Percentiles rank a stretch among this genome's conserved stretches.
Evolutionary conservation across 2,329 filamentous ascomycete genomes (phyloP).

Genomic region (Conoideocrella luteorostrata): DNA sequence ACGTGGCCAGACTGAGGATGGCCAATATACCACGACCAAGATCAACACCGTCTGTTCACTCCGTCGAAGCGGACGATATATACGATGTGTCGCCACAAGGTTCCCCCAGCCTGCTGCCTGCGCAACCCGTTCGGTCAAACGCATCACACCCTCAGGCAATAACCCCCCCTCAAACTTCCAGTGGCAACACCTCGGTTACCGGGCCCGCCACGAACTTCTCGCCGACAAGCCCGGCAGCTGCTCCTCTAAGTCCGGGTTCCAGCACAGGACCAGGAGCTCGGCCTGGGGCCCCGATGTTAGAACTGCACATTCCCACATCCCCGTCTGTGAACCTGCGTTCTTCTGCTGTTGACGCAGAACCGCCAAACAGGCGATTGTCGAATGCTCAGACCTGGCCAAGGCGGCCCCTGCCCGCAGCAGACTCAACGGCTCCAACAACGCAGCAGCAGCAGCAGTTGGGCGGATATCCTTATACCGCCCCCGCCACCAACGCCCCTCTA

Average conservation of each 20-base stretch:
- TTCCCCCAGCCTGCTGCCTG: constrained; percentile 25
- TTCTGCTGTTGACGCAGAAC: constrained; percentile 10
- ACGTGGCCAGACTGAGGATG: constrained; percentile 17
- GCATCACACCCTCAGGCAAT: constrained; percentile 6
- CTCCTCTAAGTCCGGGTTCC: background rate
- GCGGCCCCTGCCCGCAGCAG: constrained; percentile 18
- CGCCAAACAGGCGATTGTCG: constrained; percentile 22
- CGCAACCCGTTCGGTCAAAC: constrained; percentile 2
- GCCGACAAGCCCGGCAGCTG: background rate
- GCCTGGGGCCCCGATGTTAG: constrained; percentile 13
- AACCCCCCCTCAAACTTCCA: constrained; percentile 14
- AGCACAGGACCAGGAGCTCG: constrained; percentile 1
- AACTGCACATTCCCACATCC: constrained; percentile 22
- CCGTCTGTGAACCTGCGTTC: constrained; percentile 9
- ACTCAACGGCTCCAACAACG: constrained; percentile 6
- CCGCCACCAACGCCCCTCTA: constrained; percentile 23
- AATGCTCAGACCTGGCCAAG: constrained; percentile 43
- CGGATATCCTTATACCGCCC: constrained; percentile 37
- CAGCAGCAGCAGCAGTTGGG: constrained; percentile 16
- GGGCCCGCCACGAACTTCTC: background rate
- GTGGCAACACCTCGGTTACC: background rate
- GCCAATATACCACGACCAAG: constrained; percentile 21
- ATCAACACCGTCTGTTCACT: constrained; percentile 23
- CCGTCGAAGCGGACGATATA: constrained; percentile 26
- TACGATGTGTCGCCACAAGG: constrained; percentile 42